Evolutionary conservation across 345 rosid genomes (phyloP), one percentile per base, ranked within the genome.

Genomic region (Citrus glauca): DNA sequence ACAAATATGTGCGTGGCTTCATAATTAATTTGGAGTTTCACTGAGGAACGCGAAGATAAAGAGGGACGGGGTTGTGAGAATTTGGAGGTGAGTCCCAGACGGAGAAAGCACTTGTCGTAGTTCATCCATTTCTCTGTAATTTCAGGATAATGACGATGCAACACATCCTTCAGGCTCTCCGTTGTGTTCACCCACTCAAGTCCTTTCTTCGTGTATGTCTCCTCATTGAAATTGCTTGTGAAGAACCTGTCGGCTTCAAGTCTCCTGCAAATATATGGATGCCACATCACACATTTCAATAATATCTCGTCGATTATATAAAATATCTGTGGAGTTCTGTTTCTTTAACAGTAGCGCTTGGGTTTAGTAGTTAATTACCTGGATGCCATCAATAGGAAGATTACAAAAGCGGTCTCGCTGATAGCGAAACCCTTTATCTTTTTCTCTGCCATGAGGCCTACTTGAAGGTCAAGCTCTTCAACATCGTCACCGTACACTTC

Each of bases 391-490:
- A 86, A 0, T 27, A 89, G 62, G 77, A 89, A 89, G 40, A 88
- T 79, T 55, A 82, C 14, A 7, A 91, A 91, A 2, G 92, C 91
- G 16, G 94, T 89, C 77, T 91, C 92, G 56, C 92, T 89, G 1
- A 89, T 91, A 61, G 94, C 92, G 62, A 91, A 91, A 0, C 92
- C 94, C 69, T 81, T 89, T 59, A 91, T 88, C 32, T 89, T 91
- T 81, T 85, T 91, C 85, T 89, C 94, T 27, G 92, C 91, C 88
- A 86, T 77, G 35, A 88, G 88, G n/a, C 92, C 92, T 0, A 88
- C 90, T 1, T 85, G 80, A 70, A 87, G 79, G 66, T 91, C 94
- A 10, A 89, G 82, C 61, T 85, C 85, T 33, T 91, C 94, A 7
- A 91, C 86, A 59, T 88, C 85, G 59, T 81, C 80, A 50, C 72